These are phyloP conservation scores for Phytophthora meadii DNA, from an alignment of 352 stramenopile species.

Conservation along the genomic window DNA sequence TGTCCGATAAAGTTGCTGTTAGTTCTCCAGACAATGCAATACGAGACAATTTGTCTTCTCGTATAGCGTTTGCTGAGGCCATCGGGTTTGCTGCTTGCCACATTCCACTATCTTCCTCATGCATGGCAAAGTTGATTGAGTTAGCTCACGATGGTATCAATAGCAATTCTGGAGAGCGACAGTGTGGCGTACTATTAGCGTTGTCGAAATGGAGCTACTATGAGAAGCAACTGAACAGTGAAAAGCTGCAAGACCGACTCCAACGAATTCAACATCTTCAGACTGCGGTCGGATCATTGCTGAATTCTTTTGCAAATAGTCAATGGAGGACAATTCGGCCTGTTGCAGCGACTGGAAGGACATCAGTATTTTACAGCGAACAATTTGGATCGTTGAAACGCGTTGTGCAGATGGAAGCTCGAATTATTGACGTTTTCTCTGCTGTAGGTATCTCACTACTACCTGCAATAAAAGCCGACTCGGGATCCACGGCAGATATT, in stretches of 20 bases:
- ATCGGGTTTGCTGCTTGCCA: conserved; percentile 50
- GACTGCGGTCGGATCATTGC: conserved; percentile 22
- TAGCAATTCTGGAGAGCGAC: conserved; percentile 56
- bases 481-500: conserved; percentile 42
- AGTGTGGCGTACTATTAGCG: conserved; percentile 64
- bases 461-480: background rate
- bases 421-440: conserved; percentile 60
- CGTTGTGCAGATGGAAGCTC: conserved; percentile 58
- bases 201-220: conserved; percentile 61
- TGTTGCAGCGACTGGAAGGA: conserved; percentile 7
- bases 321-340: conserved; percentile 47
- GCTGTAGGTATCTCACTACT: conserved; percentile 43
- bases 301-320: conserved; percentile 50
- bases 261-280: conserved; percentile 32
- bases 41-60: conserved; percentile 33
- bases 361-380: conserved; percentile 55
- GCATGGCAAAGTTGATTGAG: conserved; percentile 29
- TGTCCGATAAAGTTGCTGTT: background rate
- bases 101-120: conserved; percentile 30
- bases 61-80: conserved; percentile 66
- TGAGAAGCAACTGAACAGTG: conserved; percentile 34
- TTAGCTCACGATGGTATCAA: conserved; percentile 37
- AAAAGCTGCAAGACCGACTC: conserved; percentile 2
- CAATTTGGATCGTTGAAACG: conserved; percentile 58
- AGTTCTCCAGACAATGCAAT: conserved; percentile 2